phyloP scores from a whole-genome alignment of 1,139 yeast genomes.

The Pichia sp. region DNA sequence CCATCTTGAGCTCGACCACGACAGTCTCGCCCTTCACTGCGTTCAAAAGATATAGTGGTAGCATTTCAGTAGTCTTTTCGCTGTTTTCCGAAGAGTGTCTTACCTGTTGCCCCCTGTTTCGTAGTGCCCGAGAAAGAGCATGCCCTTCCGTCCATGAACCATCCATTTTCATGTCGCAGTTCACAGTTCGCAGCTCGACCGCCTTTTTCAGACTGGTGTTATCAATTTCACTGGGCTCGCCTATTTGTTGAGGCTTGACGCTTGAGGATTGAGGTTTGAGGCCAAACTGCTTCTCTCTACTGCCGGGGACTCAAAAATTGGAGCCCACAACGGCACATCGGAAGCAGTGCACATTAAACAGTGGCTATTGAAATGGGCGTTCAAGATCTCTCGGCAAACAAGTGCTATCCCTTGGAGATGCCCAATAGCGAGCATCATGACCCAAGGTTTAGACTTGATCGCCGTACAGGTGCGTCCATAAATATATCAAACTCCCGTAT shows the following conservation, averaged over 20 bases:
- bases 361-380: conserved; percentile 34
- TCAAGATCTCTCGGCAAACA: conserved; percentile 41
- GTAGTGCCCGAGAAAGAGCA: no score
- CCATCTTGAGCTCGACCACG: conserved; percentile 85
- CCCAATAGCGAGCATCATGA: conserved; percentile 40
- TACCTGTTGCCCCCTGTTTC: not conserved
- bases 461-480: conserved; percentile 62
- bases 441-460: conserved; percentile 42
- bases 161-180: no score
- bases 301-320: no score
- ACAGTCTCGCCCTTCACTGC: conserved; percentile 88
- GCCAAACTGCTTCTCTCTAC: no score
- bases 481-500: conserved; percentile 51
- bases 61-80: conserved; percentile 32
- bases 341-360: no score
- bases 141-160: no score
- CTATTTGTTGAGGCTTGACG: no score
- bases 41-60: conserved; percentile 84
- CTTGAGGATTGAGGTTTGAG: no score
- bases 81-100: not conserved
- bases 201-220: no score
- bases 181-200: no score
- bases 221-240: no score
- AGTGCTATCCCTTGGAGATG: conserved; percentile 39
- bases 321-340: no score